Percentiles rank a stretch among this genome's conserved stretches.
Conservation (phyloP, 2,329 filamentous ascomycete genomes). For the Aspergillus sp. region DNA sequence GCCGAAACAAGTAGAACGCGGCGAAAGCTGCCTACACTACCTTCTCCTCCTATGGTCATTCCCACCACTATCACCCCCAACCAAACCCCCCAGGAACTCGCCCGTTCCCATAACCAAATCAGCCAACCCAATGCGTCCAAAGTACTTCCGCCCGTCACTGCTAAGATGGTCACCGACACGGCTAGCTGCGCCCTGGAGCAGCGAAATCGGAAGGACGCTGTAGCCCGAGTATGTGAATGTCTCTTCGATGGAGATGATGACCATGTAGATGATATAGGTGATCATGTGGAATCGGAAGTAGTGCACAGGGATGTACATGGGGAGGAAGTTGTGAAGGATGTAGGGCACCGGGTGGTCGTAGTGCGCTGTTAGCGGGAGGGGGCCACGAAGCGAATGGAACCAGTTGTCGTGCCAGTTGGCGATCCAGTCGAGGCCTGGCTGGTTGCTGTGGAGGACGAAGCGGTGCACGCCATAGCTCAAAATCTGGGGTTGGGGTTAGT, state of each 20-base stretch:
- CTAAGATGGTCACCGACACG: constrained; percentile 60
- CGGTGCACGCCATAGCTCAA: constrained; percentile 72
- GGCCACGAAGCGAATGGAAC: constrained; percentile 60
- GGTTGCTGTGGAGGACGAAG: constrained; percentile 67
- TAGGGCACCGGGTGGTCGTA: constrained; percentile 65
- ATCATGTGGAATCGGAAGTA: constrained; percentile 64
- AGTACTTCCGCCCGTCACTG: constrained; percentile 51
- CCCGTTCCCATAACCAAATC: constrained; percentile 51
- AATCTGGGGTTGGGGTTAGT: constrained; percentile 26
- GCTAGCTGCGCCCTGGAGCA: constrained; percentile 63
- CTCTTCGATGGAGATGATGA: constrained; percentile 62
- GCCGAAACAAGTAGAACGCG: too few relatives aligned
- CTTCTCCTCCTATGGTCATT: background rate
- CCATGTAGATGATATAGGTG: constrained; percentile 61
- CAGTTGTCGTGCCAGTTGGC: constrained; percentile 59
- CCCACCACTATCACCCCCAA: constrained; percentile 51
- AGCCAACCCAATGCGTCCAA: constrained; percentile 50
- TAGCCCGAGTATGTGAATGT: constrained; percentile 66
- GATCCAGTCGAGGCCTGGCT: constrained; percentile 45
- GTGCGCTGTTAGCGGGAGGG: constrained; percentile 61
- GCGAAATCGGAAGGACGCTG: constrained; percentile 61
- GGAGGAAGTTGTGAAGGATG: constrained; percentile 59
- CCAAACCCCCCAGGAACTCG: constrained; percentile 28
- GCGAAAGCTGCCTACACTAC: background rate
- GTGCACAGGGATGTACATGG: constrained; percentile 60